These are phyloP conservation scores for Rosa multiflora DNA, from an alignment of 306 rosid species.

Conservation along the genomic window DNA sequence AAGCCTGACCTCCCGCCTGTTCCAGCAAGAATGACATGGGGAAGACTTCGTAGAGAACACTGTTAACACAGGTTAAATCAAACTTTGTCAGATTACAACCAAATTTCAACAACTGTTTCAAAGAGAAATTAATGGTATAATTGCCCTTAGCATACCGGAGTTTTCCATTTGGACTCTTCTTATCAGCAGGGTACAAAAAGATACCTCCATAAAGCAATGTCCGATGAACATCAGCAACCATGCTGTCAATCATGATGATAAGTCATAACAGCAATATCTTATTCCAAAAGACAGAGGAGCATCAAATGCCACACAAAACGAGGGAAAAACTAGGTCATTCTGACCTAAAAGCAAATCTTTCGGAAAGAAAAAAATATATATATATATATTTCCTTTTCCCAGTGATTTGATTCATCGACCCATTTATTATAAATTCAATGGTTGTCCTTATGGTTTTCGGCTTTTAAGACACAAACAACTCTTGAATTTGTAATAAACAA, in stretches of 20 bases:
- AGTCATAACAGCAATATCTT: constrained; percentile 1
- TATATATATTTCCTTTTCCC: background rate
- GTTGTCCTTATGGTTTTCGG: background rate
- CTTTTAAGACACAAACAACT: background rate
- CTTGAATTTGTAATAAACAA: background rate
- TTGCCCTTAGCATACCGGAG: constrained; percentile 60
- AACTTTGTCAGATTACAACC: background rate
- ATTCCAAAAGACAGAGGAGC: background rate
- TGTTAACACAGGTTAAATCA: constrained; percentile 23
- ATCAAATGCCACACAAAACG: constrained; percentile 6
- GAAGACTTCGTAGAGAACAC: constrained; percentile 93
- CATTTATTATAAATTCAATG: background rate
- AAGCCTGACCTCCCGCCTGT: constrained; percentile 94
- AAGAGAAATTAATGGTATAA: background rate
- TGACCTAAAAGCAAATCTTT: background rate
- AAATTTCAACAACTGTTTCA: background rate
- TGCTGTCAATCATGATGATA: constrained; percentile 48
- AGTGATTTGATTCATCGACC: background rate
- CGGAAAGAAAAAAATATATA: too few relatives aligned
- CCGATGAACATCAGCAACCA: constrained; percentile 99
- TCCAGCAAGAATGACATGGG: constrained; percentile 98
- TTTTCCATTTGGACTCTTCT: constrained; percentile 95
- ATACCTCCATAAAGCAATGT: constrained; percentile 96
- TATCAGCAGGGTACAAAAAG: constrained; percentile 95
- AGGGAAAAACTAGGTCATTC: background rate